Evolutionary conservation across 225 moss, liverwort and hornwort species (phyloP), one percentile per base, ranked within the genome.

Genomic region (Pleurozium schreberi): DNA sequence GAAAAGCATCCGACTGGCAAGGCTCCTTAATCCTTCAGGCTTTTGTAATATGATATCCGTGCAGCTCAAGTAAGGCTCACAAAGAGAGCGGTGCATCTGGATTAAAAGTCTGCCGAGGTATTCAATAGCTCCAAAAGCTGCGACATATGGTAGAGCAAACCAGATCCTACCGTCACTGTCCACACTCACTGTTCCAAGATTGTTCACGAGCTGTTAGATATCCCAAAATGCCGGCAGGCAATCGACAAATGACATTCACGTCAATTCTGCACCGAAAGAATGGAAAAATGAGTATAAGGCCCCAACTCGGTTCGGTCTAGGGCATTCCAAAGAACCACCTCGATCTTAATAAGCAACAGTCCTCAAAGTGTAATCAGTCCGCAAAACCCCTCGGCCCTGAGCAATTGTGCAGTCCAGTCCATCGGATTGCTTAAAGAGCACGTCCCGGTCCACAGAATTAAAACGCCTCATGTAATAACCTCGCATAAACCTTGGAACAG

Each of bases 381-480:
- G 60, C 89, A 84, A 84, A 89, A 87, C 28, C 91, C 79, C 85
- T 80, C 84, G 86, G 86, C 71, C 81, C 73, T 64, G 47, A 40
- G 73, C 89, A 91, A 91, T 91, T 89, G 80, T 67, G 91, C 89
- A 87, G 84, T 34, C 91, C 91, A 91, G 75, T 91, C 91, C 91
- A 91, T 91, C 83, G 87, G 63, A 89, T 71, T 91, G 60, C 76
- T 45, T 83, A 62, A 64, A n/a, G 14, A 33, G 33, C 77, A 52
- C 75, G 71, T 42, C 84, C 64, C 79, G 26, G 71, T 73, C 75
- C 64, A 83, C 77, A 20, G 42, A 83, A 87, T 71, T 88, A 33
- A 16, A 42, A 74, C 45, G 69, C 83, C 76, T 77, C 60, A 36
- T 28, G 73, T 80, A 40, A 65, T 75, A 31, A 79, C 74, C 58